Evolutionary conservation across 2,329 filamentous ascomycete genomes (phyloP), one percentile per base, ranked within the genome.

Genomic region (Trichophyton schoenleinii): DNA sequence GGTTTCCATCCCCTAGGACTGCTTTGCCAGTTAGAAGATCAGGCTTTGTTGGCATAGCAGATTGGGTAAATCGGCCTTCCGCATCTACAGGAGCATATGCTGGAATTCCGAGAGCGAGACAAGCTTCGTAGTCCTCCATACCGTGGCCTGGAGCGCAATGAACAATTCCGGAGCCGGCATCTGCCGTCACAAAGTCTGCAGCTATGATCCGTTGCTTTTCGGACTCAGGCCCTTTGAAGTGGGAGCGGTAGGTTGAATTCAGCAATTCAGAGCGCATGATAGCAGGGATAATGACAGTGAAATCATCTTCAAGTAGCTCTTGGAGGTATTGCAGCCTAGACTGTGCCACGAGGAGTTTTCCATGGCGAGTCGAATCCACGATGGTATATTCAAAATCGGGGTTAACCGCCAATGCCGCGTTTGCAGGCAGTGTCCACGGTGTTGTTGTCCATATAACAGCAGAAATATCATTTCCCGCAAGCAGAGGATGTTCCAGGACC

Each of bases 371-470:
- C 1, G 81, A 77, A 60, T 80, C 77, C 42, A 95, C 77, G 20
- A 95, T 73, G 3, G 80, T 79, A 71, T 97, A 99, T 49, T 84
- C 78, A 63, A 97, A 75, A 44, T 88, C 84, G 5, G 82, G 77
- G 67, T 90, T 85, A 41, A 97, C 81, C 1, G 90, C 91, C 71
- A 99, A 91, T 0, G 89, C 91, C 70, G 84, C 85, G 71, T 99
- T 99, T 1, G 92, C 91, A 0, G 94, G 92, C 3, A 99, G 78
- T 0, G 94, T 99, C 94, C 94, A 99, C 0, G 94, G 94, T 0
- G 94, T 99, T 0, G 94, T 99, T 1, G 94, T 99, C 94, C 94
- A 99, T 59, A 97, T 89, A n/a, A 94, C 81, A n/a, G 88, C 89
- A 71, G 81, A 87, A 9, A 96, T 70, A 3, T 78, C 75, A 3